A percentile compares a stretch with the other conserved stretches of the same genome.
Evolutionary conservation across 345 rosid genomes (phyloP).

Genomic region (Eucalyptus sp.): DNA sequence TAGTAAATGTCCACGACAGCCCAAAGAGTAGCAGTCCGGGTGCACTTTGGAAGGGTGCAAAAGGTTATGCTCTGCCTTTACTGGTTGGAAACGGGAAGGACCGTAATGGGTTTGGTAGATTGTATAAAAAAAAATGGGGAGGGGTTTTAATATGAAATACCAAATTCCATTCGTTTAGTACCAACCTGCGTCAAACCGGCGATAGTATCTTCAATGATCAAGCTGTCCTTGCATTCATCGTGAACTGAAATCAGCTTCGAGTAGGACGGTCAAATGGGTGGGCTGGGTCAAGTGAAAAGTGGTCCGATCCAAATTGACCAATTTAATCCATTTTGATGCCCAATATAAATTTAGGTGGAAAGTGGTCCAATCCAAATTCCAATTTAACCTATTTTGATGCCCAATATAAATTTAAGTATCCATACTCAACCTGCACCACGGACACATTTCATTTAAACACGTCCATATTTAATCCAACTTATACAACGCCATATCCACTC

Average conservation of each 20-base stretch:
- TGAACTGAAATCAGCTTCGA: not conserved
- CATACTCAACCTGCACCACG: too few species aligned
- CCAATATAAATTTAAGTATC: too few species aligned
- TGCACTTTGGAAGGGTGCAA: not conserved
- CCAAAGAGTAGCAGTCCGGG: not conserved
- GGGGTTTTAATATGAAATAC: not conserved
- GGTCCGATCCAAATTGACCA: not conserved
- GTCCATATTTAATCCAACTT: too few species aligned
- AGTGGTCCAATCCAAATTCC: not conserved
- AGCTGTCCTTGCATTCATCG: not conserved
- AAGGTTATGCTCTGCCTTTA: not conserved
- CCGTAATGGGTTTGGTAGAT: not conserved
- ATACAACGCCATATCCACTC: not conserved
- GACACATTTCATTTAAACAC: not conserved
- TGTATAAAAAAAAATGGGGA: not conserved
- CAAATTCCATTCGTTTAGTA: not conserved
- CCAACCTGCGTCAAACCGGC: not conserved
- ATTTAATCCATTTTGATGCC: too few species aligned
- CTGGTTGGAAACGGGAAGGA: not conserved
- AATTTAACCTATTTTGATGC: not conserved
- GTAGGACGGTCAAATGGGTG: not conserved
- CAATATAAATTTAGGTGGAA: not conserved
- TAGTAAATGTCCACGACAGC: not conserved
- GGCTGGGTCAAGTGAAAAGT: not conserved
- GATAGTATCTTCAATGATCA: not conserved